These are phyloP conservation scores for Rhipidocladum racemiflorum DNA, from an alignment of 176 grass and related monocot genomes.

Conservation along the genomic window DNA sequence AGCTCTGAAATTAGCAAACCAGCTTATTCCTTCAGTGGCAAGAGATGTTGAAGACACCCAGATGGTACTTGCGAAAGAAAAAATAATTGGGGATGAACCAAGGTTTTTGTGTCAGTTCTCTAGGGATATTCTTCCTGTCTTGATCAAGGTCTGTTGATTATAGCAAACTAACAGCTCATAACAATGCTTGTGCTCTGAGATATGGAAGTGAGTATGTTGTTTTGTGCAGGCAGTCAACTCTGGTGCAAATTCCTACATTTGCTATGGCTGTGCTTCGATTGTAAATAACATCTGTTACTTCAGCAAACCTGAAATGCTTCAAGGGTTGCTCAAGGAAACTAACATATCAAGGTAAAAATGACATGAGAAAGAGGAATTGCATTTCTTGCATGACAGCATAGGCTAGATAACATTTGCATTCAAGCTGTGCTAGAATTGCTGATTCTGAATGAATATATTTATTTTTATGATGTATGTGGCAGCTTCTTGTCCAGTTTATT, in stretches of 20 bases:
- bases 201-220: slow-evolving; percentile 36
- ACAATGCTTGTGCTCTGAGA: slow-evolving; percentile 20
- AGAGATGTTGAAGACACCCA: slow-evolving; percentile 58
- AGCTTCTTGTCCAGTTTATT: slow-evolving; percentile 97
- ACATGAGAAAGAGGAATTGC: background rate
- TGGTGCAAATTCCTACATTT: slow-evolving; percentile 81
- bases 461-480: slow-evolving; percentile 46
- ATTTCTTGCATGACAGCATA: slow-evolving; percentile 20
- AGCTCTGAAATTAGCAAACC: slow-evolving; percentile 85
- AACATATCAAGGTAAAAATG: slow-evolving; percentile 86
- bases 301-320: slow-evolving; percentile 81
- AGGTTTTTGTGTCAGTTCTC: slow-evolving; percentile 78
- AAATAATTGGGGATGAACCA: slow-evolving; percentile 76
- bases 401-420: slow-evolving; percentile 3
- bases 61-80: slow-evolving; percentile 70
- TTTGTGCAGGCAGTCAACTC: slow-evolving; percentile 73
- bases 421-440: background rate
- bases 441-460: slow-evolving; percentile 20
- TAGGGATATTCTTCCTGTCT: slow-evolving; percentile 77
- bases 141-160: slow-evolving; percentile 83
- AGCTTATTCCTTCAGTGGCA: slow-evolving; percentile 70
- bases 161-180: slow-evolving; percentile 11
- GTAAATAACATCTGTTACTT: slow-evolving; percentile 93
- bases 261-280: slow-evolving; percentile 80
- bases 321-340: slow-evolving; percentile 68